phyloP scores from a whole-genome alignment of 2,329 filamentous ascomycete genomes.

The Sporothrix brasiliensis region DNA sequence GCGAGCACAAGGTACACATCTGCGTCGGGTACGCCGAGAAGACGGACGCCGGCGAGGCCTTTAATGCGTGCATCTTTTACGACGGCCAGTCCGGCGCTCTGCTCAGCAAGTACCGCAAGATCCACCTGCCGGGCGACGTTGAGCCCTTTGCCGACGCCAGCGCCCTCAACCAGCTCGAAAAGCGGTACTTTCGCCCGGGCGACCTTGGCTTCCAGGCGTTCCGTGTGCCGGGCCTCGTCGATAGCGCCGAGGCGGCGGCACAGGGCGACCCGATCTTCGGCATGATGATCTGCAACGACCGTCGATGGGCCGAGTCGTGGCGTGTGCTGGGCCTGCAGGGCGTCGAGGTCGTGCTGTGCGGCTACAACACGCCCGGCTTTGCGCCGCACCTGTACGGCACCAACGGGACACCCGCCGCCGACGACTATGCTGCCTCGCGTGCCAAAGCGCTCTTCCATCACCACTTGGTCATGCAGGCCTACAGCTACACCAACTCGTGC shows the following conservation, averaged over 20 bases:
- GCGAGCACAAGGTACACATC: constrained; percentile 52
- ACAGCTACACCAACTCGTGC: constrained; percentile 56
- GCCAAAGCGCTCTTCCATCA: constrained; percentile 54
- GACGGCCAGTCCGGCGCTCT: constrained; percentile 49
- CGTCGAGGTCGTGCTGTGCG: constrained; percentile 49
- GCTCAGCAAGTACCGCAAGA: constrained; percentile 58
- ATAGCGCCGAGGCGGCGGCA: constrained; percentile 41
- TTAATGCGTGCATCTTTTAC: constrained; percentile 57
- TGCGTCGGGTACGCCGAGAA: constrained; percentile 58
- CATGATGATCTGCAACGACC: constrained; percentile 59
- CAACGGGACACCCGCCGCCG: constrained; percentile 54
- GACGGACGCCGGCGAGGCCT: constrained; percentile 43
- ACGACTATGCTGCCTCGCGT: constrained; percentile 47
- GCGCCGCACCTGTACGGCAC: constrained; percentile 53
- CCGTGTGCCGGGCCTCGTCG: constrained; percentile 52
- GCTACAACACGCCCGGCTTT: constrained; percentile 55
- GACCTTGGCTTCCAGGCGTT: constrained; percentile 59
- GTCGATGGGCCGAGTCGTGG: constrained; percentile 58
- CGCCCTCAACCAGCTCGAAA: constrained; percentile 57
- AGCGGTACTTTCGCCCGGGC: constrained; percentile 57
- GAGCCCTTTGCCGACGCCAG: constrained; percentile 55
- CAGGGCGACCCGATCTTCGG: constrained; percentile 57
- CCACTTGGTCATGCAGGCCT: constrained; percentile 53
- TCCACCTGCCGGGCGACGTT: constrained; percentile 57
- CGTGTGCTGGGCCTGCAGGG: constrained; percentile 54